A percentile compares a stretch with the other conserved stretches of the same genome.
Conservation (phyloP, 306 rosid genomes). For the Carpinus viminea region DNA sequence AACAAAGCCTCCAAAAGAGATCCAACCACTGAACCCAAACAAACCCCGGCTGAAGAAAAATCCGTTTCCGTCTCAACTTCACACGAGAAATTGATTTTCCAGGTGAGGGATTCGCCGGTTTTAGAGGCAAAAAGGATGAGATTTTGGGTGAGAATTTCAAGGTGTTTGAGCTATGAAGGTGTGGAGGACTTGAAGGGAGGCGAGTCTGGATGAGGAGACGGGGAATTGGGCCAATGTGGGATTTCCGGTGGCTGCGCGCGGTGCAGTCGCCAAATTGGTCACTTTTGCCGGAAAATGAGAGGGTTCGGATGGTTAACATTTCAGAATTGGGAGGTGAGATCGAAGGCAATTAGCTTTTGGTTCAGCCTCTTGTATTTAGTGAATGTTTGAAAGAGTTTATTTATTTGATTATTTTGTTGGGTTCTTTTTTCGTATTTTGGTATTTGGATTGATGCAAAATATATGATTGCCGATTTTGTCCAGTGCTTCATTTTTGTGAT, state of each 20-base stretch:
- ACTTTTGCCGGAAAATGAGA: constrained; percentile 66
- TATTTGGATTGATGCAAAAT: constrained; percentile 2
- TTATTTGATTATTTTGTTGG: not conserved
- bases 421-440: constrained; percentile 9
- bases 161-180: constrained; percentile 67
- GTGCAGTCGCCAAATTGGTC: constrained; percentile 90
- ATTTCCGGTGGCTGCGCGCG: constrained; percentile 74
- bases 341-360: constrained; percentile 31
- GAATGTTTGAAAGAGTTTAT: constrained; percentile 21
- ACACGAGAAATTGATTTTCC: constrained; percentile 25
- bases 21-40: constrained; percentile 14
- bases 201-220: constrained; percentile 60
- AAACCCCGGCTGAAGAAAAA: not conserved
- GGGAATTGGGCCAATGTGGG: constrained; percentile 91
- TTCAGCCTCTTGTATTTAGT: constrained; percentile 7
- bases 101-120: constrained; percentile 55
- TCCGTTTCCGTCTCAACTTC: not conserved
- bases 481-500: not conserved
- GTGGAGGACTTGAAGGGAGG: constrained; percentile 62
- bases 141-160: constrained; percentile 46
- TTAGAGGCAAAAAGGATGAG: constrained; percentile 51
- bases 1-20: constrained; percentile 57
- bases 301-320: constrained; percentile 46
- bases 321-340: constrained; percentile 18
- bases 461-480: constrained; percentile 20